Base-by-base conservation (phyloP, 768 basidiomycete genomes). In the Rhizopogon vesiculosus region DNA sequence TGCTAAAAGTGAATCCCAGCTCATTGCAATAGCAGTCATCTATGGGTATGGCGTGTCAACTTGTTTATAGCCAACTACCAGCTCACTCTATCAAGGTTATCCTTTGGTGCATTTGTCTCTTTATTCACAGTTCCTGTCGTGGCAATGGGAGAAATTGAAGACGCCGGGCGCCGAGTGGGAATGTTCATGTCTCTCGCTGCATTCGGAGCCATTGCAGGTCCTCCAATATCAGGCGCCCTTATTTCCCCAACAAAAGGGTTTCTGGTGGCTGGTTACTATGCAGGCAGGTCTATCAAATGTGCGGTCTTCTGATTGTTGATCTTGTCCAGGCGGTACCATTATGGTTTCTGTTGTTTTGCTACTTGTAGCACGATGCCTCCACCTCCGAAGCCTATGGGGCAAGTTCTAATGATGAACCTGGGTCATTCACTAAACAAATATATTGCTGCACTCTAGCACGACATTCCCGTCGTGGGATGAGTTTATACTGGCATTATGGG, bases 211-310 rank as follows among this genome's bases (percentile, higher is more conserved):
- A 72, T 90, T 3, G 77, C 76, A 0, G 89, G 89, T 0, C 86
- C 87, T 3, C 89, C 89, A 0, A 85, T 89, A 56, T 86, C 86
- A 7, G 89, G 89, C 1, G 84, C 84, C 0, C 87, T 91, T 60
- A 76, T 78, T 51, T 65, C 64, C 0, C 73, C 77, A 0, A 80
- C 83, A 1, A 78, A 77, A 2, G 75, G 76, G 0, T 91, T 67
- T 38, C 31, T 51, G 41, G 59, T 2, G 4, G 62, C 69, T 3
- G 68, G 72, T 6, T 70, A 60, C 55, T 85, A 78, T 57, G 82
- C 82, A 39, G 70, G 71, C 66, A 18, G 48, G 65, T 53, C 22
- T 51, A 38, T 44, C 35, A 12, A 22, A 16, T 43, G 43, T 5
- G 38, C 5, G 41, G 18, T 19, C 40, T 13, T 43, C 35, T 28